Conservation (phyloP, 2,329 filamentous ascomycete species). For the Pseudogymnoascus sp. region DNA sequence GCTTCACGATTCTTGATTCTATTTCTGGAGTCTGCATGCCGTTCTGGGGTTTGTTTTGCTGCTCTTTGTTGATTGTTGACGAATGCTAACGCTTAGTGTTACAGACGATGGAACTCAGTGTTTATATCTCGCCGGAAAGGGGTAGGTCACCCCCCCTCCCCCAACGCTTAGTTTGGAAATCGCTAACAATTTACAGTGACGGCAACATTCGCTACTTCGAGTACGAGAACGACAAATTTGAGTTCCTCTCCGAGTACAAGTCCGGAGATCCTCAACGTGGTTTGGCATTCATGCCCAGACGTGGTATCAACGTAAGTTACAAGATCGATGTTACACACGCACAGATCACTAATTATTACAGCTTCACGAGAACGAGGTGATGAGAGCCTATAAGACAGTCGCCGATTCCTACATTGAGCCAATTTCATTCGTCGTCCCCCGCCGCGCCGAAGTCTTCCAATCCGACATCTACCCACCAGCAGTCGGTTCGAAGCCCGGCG, state of each 20-base stretch:
- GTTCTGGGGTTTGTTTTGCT: slow-evolving; percentile 66
- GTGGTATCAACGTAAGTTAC: slow-evolving; percentile 71
- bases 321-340: background rate
- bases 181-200: slow-evolving; percentile 48
- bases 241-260: slow-evolving; percentile 94
- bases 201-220: slow-evolving; percentile 99
- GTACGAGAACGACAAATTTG: slow-evolving; percentile 97
- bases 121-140: slow-evolving; percentile 93
- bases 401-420: slow-evolving; percentile 92
- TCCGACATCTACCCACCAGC: slow-evolving; percentile 93
- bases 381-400: slow-evolving; percentile 94
- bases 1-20: slow-evolving; percentile 83
- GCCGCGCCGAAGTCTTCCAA: slow-evolving; percentile 89
- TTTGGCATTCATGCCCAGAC: slow-evolving; percentile 87
- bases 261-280: slow-evolving; percentile 92
- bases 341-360: slow-evolving; percentile 27
- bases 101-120: slow-evolving; percentile 84
- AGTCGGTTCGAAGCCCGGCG: slow-evolving; percentile 67
- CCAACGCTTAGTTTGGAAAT: background rate
- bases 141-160: slow-evolving; percentile 45
- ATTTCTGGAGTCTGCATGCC: slow-evolving; percentile 98
- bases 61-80: slow-evolving; percentile 12
- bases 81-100: slow-evolving; percentile 17
- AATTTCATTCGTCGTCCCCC: slow-evolving; percentile 92
- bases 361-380: slow-evolving; percentile 92